Percentiles rank a stretch among this genome's conserved stretches.
Evolutionary conservation across 106 monocot genomes (phyloP).

Genomic region (Amphibolis antarctica): DNA sequence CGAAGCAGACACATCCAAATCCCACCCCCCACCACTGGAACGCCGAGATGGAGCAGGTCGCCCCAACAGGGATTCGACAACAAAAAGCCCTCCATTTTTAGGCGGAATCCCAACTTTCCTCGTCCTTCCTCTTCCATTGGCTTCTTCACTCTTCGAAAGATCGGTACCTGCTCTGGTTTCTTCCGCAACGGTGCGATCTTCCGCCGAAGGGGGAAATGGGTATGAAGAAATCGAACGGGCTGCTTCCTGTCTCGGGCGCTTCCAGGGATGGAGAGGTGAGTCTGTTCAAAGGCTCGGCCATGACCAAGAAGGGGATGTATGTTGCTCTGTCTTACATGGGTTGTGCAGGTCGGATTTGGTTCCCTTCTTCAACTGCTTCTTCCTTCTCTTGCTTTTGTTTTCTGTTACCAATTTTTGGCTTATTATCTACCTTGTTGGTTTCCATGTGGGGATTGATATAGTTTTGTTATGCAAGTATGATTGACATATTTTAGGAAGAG

Average conservation of each 20-base stretch:
- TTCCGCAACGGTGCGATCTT: not conserved
- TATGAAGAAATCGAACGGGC: conserved; percentile 15
- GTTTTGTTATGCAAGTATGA: too few species aligned
- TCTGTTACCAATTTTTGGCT: not conserved
- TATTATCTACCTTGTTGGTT: not conserved
- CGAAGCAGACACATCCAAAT: too few species aligned
- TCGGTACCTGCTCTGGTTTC: not conserved
- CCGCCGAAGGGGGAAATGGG: not conserved
- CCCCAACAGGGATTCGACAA: too few species aligned
- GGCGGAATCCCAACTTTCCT: too few species aligned
- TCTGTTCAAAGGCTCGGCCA: conserved; percentile 64
- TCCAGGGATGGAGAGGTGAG: conserved; percentile 25
- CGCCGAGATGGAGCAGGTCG: too few species aligned
- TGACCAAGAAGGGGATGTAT: conserved; percentile 65
- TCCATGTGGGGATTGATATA: not conserved
- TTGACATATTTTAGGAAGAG: not conserved
- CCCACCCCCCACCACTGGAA: too few species aligned
- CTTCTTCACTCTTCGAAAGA: too few species aligned
- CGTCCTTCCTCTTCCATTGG: too few species aligned
- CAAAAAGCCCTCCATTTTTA: too few species aligned
- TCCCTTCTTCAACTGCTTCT: not conserved
- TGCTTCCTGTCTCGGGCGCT: conserved; percentile 41
- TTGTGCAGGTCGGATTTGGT: conserved; percentile 57
- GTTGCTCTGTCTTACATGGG: conserved; percentile 82
- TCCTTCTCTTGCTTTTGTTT: not conserved